Percentiles rank a stretch among this genome's conserved stretches.
phyloP scores from a whole-genome alignment of 306 rosid genomes.

The Vigna nakashimae region DNA sequence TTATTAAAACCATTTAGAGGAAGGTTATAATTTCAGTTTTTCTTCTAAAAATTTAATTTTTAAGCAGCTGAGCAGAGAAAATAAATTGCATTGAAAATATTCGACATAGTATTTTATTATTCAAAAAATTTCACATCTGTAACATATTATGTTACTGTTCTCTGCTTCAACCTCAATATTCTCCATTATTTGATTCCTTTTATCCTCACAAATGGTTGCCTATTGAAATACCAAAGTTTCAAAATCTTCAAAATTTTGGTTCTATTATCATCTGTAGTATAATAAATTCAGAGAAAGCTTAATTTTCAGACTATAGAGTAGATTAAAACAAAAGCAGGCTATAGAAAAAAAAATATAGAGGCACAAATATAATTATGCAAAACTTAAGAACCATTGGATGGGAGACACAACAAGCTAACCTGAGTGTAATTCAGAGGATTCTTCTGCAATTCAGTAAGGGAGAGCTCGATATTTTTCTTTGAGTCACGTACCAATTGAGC shows the following conservation, averaged over 20 bases:
- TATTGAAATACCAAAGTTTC: constrained; percentile 3
- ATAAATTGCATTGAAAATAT: background rate
- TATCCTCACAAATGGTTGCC: constrained; percentile 4
- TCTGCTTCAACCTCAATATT: constrained; percentile 5
- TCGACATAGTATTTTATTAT: background rate
- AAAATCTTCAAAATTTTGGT: background rate
- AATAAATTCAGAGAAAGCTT: background rate
- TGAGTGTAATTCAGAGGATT: constrained; percentile 87
- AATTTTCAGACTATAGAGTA: background rate
- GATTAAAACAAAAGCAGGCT: background rate
- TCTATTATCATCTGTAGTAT: background rate
- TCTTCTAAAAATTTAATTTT: background rate
- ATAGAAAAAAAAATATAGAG: background rate
- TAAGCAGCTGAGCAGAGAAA: constrained; percentile 10
- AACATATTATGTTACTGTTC: background rate
- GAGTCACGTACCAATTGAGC: constrained; percentile 93
- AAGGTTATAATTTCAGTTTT: constrained; percentile 18
- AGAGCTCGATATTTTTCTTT: constrained; percentile 67
- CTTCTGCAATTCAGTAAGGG: constrained; percentile 86
- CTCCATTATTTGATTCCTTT: constrained; percentile 3
- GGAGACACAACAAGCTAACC: constrained; percentile 54
- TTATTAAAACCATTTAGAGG: constrained; percentile 2
- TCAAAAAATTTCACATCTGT: background rate
- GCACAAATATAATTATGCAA: background rate
- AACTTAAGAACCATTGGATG: background rate